Conservation (phyloP, 2,329 filamentous ascomycete species). For the Thielaviopsis euricoi region DNA sequence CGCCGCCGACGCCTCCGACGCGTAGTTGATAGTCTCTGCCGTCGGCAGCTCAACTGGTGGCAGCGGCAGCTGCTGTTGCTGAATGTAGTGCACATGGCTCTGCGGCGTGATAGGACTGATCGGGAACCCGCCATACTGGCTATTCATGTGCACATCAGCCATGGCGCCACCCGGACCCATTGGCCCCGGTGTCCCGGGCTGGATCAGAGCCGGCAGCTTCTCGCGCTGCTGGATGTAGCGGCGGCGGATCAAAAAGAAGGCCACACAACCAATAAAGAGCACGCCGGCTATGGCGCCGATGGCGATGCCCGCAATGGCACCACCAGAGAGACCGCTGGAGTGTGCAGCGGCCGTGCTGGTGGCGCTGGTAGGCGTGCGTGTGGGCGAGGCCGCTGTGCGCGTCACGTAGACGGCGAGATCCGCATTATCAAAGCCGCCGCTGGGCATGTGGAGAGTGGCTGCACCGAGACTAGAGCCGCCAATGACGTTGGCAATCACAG, state of each 20-base stretch:
- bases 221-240: constrained; percentile 13
- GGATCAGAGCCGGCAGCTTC: constrained; percentile 6
- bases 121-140: background rate
- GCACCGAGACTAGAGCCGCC: constrained; percentile 34
- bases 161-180: background rate
- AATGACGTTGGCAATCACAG: constrained; percentile 30
- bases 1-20: background rate
- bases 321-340: constrained; percentile 17
- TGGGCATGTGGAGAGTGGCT: constrained; percentile 35
- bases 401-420: constrained; percentile 39
- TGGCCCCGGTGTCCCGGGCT: background rate
- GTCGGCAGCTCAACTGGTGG: constrained; percentile 5
- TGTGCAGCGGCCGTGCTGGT: constrained; percentile 14
- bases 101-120: background rate
- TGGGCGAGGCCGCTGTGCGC: constrained; percentile 27
- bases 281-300: constrained; percentile 20
- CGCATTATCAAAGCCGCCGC: constrained; percentile 29
- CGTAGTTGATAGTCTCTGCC: background rate
- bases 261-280: background rate
- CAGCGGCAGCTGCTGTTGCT: background rate
- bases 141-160: background rate
- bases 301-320: constrained; percentile 29
- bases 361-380: constrained; percentile 33
- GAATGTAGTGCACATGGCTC: background rate
- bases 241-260: constrained; percentile 18